Base-by-base conservation (phyloP, 1,284 basidiomycete genomes). In the Leccinum angustisporum region DNA sequence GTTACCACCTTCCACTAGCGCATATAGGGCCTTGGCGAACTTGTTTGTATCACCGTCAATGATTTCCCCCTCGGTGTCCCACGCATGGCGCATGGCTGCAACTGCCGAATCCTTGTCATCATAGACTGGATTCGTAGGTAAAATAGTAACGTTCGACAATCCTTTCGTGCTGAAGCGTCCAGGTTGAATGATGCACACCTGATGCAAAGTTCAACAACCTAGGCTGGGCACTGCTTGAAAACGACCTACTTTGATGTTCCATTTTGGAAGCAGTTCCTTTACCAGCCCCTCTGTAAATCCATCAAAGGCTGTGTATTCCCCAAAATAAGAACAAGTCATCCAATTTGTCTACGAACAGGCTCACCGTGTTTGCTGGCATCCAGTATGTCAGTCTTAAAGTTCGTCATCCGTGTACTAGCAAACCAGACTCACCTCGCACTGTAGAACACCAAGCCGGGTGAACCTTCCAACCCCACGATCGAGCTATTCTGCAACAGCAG, bases 181-280 rank as follows among this genome's bases (percentile, higher is more conserved):
- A 6, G 56, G 0, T 18, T 68, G 55, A 13, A 72, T 34, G 34
- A 67, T 70, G 56, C 70, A 67, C 21, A 63, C 52, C 65, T 72
- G 16, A 5, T 31, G 10, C 50, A 14, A n/a, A 4, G 16, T 11
- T 53, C n/a, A 27, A 6, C 3, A 11, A 4, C 27, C 8, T 34
- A 4, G 5, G 7, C n/a, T 9, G 6, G 16, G 11, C 31, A 54
- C 14, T 11, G 14, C 16, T 27, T 40, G 5, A 25, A 46, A 6
- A 11, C 2, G 7, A 25, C 66, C n/a, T 5, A 65, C 66, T 56
- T 67, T 68, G 55, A 67, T 72, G 27, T 72, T 72, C 70, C 68
- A 69, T 27, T 60, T n/a, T 3, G 59, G 66, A 16, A 66, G 57
- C 7, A 72, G 6, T 50, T 69, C 68, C 16, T 58, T 67, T 6